Conservation (phyloP, 768 basidiomycete genomes). For the Butyriboletus loyo region DNA sequence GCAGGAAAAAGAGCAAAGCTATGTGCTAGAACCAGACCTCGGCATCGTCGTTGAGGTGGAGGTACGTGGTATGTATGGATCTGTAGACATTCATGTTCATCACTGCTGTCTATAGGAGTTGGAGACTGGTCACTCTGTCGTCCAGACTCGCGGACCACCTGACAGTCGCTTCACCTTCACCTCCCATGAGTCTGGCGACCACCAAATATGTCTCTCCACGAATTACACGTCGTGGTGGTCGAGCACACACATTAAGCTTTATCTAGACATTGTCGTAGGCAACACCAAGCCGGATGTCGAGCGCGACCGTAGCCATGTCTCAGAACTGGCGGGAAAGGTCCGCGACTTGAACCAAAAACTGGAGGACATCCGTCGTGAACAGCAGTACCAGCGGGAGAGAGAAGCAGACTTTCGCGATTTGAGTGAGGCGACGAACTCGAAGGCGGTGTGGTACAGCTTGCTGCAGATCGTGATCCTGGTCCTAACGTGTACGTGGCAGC, state of each 20-base stretch:
- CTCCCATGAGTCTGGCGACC: slow-evolving; percentile 94
- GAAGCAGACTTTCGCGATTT: slow-evolving; percentile 87
- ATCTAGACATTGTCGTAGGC: slow-evolving; percentile 93
- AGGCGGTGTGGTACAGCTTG: slow-evolving; percentile 93
- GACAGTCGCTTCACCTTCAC: slow-evolving; percentile 97
- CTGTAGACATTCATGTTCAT: not conserved
- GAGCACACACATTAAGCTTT: slow-evolving; percentile 85
- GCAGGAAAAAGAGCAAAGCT: slow-evolving; percentile 68
- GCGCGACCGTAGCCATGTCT: slow-evolving; percentile 82
- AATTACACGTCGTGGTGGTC: slow-evolving; percentile 91
- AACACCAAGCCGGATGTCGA: slow-evolving; percentile 83
- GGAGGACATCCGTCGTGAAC: slow-evolving; percentile 90
- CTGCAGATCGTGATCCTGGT: slow-evolving; percentile 83
- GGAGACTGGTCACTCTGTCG: slow-evolving; percentile 74
- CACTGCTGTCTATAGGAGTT: slow-evolving; percentile 61
- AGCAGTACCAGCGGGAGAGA: slow-evolving; percentile 96
- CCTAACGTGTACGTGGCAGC: slow-evolving; percentile 88
- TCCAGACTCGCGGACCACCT: slow-evolving; percentile 84
- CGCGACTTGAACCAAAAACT: slow-evolving; percentile 92
- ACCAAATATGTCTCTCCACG: slow-evolving; percentile 92
- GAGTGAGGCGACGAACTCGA: slow-evolving; percentile 86
- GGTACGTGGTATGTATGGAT: slow-evolving; percentile 44
- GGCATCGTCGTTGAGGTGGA: slow-evolving; percentile 91
- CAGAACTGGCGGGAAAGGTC: slow-evolving; percentile 76
- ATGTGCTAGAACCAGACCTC: slow-evolving; percentile 68